phyloP scores from a whole-genome alignment of 441 rosid species.

The Populus trichocarpa region DNA sequence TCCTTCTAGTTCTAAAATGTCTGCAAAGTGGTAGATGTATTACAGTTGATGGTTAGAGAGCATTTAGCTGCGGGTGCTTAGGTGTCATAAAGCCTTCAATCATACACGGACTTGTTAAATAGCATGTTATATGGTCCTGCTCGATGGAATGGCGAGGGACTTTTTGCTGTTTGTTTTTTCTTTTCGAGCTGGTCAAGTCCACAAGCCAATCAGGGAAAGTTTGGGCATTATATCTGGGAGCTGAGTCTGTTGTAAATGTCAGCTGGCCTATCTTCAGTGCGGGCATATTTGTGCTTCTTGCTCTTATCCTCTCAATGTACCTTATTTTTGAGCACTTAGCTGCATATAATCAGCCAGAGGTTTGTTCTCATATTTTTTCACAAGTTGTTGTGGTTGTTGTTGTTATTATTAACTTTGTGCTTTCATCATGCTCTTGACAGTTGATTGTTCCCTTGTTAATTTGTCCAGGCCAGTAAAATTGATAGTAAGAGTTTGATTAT shows the following conservation, averaged over 20 bases:
- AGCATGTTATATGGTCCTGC: constrained; percentile 8
- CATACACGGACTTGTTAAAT: constrained; percentile 3
- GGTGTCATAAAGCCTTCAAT: background rate
- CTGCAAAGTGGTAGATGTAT: too few species aligned
- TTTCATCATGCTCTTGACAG: background rate
- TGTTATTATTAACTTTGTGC: background rate
- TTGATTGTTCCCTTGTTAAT: background rate
- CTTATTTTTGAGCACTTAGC: constrained; percentile 88
- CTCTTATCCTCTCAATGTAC: constrained; percentile 77
- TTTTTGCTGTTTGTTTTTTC: constrained; percentile 45
- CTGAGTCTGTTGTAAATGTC: constrained; percentile 37
- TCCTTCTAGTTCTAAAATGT: too few species aligned
- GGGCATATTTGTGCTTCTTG: constrained; percentile 71
- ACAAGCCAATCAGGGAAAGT: constrained; percentile 37
- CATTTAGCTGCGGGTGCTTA: constrained; percentile 1
- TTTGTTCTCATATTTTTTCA: constrained; percentile 25
- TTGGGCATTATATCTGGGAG: constrained; percentile 40
- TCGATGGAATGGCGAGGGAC: constrained; percentile 61
- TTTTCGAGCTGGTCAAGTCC: constrained; percentile 57
- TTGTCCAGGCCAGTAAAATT: background rate
- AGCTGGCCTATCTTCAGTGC: constrained; percentile 90
- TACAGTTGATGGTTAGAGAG: background rate
- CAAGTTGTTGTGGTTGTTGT: background rate
- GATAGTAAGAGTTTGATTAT: background rate
- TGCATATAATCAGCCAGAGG: constrained; percentile 95